Conservation (phyloP, 1,284 basidiomycete genomes). For the Melampsora larici-populina region DNA sequence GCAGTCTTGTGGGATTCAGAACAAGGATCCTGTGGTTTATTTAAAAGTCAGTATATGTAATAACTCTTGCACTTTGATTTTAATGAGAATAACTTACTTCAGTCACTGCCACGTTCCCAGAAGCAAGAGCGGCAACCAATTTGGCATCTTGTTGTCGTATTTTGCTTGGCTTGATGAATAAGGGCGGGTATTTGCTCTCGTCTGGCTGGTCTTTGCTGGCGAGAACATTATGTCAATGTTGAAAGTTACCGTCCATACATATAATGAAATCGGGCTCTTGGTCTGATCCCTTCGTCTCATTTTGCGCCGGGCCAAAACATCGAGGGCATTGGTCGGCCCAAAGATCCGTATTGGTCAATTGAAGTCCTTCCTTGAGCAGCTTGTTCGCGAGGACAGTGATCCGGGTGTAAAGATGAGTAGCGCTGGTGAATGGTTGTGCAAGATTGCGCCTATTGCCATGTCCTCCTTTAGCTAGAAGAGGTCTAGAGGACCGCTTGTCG, state of each 20-base stretch:
- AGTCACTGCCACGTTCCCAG: neutral
- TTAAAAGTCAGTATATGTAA: neutral
- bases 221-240: constrained; percentile 4
- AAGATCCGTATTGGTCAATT: neutral
- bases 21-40: neutral
- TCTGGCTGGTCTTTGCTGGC: constrained; percentile 8
- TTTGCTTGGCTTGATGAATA: constrained; percentile 3
- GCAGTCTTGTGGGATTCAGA: too few species aligned
- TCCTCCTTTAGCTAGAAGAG: neutral
- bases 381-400: neutral
- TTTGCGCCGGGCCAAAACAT: neutral
- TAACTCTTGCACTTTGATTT: neutral
- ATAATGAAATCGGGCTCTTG: constrained; percentile 5
- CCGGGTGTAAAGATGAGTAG: neutral
- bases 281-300: neutral
- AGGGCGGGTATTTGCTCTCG: neutral
- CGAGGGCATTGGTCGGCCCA: neutral
- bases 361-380: neutral
- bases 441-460: neutral
- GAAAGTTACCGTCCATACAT: constrained; percentile 1
- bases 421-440: neutral
- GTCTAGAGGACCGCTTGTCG: neutral
- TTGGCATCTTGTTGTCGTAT: neutral
- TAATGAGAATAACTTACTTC: neutral
- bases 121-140: neutral